These are phyloP conservation scores for Staphylotrichum longicolle DNA, from an alignment of 495 filamentous ascomycete species.

Conservation along the genomic window DNA sequence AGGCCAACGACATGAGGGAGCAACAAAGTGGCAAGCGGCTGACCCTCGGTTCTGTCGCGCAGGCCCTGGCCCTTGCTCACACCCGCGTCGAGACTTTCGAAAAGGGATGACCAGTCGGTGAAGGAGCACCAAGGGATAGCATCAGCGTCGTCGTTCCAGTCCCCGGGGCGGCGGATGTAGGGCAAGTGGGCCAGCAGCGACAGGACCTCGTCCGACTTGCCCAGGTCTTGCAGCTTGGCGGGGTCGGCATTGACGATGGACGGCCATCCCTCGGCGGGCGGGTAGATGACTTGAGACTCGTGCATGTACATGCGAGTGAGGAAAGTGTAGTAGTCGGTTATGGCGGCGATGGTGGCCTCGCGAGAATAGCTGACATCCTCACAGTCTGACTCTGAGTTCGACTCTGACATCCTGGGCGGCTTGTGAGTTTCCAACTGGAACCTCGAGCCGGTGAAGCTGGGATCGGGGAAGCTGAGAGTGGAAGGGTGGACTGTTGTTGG, in stretches of 20 bases:
- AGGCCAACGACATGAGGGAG: constrained; percentile 24
- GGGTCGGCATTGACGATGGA: constrained; percentile 22
- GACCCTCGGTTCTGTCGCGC: constrained; percentile 15
- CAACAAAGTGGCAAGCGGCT: constrained; percentile 3
- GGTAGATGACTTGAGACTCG: constrained; percentile 21
- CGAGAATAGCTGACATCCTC: constrained; percentile 26
- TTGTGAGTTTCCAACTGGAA: too few relatives aligned
- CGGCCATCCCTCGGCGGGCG: constrained; percentile 30
- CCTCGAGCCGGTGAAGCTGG: background rate
- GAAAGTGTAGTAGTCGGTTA: constrained; percentile 31
- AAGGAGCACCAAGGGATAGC: background rate
- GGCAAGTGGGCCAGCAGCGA: constrained; percentile 29
- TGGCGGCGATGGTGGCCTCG: constrained; percentile 19
- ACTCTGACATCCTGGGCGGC: background rate
- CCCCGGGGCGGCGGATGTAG: constrained; percentile 19
- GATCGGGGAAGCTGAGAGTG: too few relatives aligned
- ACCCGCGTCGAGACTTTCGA: background rate
- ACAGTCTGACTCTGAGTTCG: background rate
- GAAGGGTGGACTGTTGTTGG: background rate
- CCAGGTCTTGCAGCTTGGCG: constrained; percentile 10
- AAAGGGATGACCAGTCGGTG: constrained; percentile 20
- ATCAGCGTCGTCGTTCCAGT: background rate
- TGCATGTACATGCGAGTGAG: constrained; percentile 29
- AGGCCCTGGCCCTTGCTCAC: background rate
- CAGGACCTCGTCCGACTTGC: constrained; percentile 30